These are phyloP conservation scores for Plasmodium vinckei DNA, from an alignment of 169 alveolate genomes.

Conservation along the genomic window DNA sequence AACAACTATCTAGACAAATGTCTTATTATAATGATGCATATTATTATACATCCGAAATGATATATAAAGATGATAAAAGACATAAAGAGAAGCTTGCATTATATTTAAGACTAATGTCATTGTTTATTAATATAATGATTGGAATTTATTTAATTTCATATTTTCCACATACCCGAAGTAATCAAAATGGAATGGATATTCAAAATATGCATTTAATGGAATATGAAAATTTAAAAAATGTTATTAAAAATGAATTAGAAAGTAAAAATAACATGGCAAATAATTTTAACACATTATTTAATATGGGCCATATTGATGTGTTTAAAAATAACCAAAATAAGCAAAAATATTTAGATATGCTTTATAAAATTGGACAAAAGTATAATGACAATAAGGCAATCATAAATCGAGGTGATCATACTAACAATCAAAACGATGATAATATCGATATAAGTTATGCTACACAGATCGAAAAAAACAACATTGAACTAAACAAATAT, in stretches of 20 bases:
- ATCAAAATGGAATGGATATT: conserved; percentile 6
- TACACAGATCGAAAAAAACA: not conserved
- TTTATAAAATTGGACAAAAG: conserved; percentile 4
- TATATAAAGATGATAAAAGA: conserved; percentile 50
- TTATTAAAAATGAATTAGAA: conserved; percentile 22
- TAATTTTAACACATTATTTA: not conserved
- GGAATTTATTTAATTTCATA: conserved; percentile 56
- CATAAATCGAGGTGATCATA: not conserved
- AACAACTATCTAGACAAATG: conserved; percentile 65
- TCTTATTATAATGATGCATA: conserved; percentile 69
- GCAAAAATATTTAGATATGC: conserved; percentile 2
- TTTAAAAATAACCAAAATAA: conserved; percentile 16
- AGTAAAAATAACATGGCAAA: conserved; percentile 1
- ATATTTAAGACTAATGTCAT: conserved; percentile 62
- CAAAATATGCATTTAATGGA: conserved; percentile 21
- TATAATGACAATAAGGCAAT: not conserved
- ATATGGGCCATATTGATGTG: not conserved
- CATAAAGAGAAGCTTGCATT: conserved; percentile 54
- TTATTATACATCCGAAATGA: conserved; percentile 69
- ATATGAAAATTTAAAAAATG: conserved; percentile 25
- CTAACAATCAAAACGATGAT: not conserved
- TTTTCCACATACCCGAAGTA: conserved; percentile 50
- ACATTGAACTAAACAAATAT: conserved; percentile 1
- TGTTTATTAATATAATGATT: conserved; percentile 50
- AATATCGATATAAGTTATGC: not conserved